phyloP scores from a whole-genome alignment of 768 basidiomycete species.

The Chlorophyllum brunneum region DNA sequence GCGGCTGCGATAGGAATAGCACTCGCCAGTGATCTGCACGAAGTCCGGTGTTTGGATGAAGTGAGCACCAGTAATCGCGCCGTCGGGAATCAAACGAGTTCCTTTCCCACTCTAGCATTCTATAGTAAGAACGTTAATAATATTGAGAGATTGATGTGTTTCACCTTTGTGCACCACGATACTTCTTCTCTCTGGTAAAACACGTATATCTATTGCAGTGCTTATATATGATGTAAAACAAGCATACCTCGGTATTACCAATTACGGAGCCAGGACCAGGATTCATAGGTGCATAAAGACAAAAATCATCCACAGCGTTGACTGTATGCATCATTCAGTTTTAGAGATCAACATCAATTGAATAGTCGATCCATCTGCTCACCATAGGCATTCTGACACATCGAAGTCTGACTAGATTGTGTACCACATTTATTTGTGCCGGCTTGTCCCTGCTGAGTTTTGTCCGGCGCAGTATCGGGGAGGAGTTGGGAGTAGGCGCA shows the following conservation, averaged over 20 bases:
- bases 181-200: slow-evolving; percentile 35
- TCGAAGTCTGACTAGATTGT: slow-evolving; percentile 46
- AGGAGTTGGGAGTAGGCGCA: slow-evolving; percentile 19
- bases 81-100: slow-evolving; percentile 67
- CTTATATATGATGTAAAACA: neutral
- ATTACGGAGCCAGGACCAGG: slow-evolving; percentile 50
- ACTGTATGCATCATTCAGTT: slow-evolving; percentile 27
- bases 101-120: slow-evolving; percentile 51
- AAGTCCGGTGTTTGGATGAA: slow-evolving; percentile 74
- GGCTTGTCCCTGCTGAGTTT: slow-evolving; percentile 53
- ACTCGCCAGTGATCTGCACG: slow-evolving; percentile 61
- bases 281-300: slow-evolving; percentile 40
- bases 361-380: slow-evolving; percentile 20
- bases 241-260: slow-evolving; percentile 54
- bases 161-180: slow-evolving; percentile 40
- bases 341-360: slow-evolving; percentile 6
- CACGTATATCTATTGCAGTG: slow-evolving; percentile 7
- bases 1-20: neutral
- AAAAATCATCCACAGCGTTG: slow-evolving; percentile 53
- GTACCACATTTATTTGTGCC: slow-evolving; percentile 68
- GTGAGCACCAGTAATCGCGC: slow-evolving; percentile 63
- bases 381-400: slow-evolving; percentile 68
- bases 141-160: neutral
- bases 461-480: slow-evolving; percentile 42
- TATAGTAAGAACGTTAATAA: neutral